Percentiles rank a stretch among this genome's conserved stretches.
These are phyloP conservation scores for Chaetomidium leptoderma DNA, from an alignment of 495 filamentous ascomycete genomes.

Conservation along the genomic window DNA sequence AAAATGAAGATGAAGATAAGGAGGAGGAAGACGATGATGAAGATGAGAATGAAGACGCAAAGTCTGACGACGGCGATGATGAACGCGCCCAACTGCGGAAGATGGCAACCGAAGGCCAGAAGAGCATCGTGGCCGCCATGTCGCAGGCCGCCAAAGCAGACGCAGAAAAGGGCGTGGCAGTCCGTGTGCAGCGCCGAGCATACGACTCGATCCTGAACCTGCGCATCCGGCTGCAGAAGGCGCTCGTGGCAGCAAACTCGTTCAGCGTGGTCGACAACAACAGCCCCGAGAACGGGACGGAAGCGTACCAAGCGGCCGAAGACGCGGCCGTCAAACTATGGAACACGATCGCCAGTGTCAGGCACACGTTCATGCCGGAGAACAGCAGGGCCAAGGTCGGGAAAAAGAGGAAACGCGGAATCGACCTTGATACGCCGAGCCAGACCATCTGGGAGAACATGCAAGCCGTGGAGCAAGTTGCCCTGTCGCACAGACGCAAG, in stretches of 20 bases:
- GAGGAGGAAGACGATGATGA: constrained; percentile 38
- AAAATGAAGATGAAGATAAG: constrained; percentile 36
- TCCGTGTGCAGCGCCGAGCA: constrained; percentile 73
- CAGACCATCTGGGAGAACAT: constrained; percentile 71
- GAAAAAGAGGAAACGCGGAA: constrained; percentile 55
- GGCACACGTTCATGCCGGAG: constrained; percentile 47
- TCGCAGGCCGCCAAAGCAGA: constrained; percentile 72
- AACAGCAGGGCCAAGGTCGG: constrained; percentile 32
- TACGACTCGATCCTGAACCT: constrained; percentile 86
- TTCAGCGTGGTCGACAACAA: constrained; percentile 49
- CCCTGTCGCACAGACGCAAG: constrained; percentile 47
- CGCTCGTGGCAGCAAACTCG: constrained; percentile 74
- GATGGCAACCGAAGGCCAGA: constrained; percentile 69
- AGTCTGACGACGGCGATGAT: constrained; percentile 33
- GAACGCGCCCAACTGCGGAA: constrained; percentile 45
- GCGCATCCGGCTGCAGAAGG: constrained; percentile 88
- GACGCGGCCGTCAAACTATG: constrained; percentile 82
- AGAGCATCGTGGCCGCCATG: constrained; percentile 62
- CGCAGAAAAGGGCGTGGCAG: constrained; percentile 75
- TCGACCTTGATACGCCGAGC: constrained; percentile 49
- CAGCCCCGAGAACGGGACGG: constrained; percentile 29
- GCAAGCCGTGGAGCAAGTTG: constrained; percentile 55
- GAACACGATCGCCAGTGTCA: constrained; percentile 74
- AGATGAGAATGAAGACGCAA: constrained; percentile 37
- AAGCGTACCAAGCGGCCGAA: constrained; percentile 72